Evolutionary conservation across 1,284 basidiomycete species (phyloP).

Genomic region (Apiotrichum sp.): DNA sequence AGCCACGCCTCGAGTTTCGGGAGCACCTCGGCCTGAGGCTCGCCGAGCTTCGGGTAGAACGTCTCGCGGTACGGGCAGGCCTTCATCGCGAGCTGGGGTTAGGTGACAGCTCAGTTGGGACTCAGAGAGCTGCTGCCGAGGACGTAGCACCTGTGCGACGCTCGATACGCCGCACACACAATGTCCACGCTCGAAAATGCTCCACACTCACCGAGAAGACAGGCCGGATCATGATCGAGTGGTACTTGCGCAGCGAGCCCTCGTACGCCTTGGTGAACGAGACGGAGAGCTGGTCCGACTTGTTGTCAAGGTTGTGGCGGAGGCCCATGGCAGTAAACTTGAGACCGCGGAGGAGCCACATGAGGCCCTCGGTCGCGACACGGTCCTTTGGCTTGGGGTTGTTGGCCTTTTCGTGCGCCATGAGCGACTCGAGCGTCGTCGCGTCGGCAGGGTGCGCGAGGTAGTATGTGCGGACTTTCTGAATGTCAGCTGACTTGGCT

Average conservation of each 20-base stretch:
- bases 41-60: conserved; percentile 84
- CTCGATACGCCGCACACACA: no score
- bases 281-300: conserved; percentile 61
- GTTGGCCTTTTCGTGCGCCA: conserved; percentile 70
- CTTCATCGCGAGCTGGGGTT: conserved; percentile 79
- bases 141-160: no score
- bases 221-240: conserved; percentile 80
- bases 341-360: conserved; percentile 88
- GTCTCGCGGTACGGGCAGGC: conserved; percentile 87
- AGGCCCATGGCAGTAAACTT: conserved; percentile 86
- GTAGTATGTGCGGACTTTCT: conserved; percentile 87
- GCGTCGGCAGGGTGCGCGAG: conserved; percentile 61
- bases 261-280: conserved; percentile 84
- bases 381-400: conserved; percentile 62
- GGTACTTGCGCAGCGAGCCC: conserved; percentile 72
- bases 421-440: conserved; percentile 74
- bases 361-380: conserved; percentile 75
- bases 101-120: background rate
- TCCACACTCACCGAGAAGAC: conserved; percentile 66
- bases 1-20: conserved; percentile 75
- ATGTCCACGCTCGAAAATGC: no score
- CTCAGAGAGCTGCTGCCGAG: no score
- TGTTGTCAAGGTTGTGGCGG: conserved; percentile 63
- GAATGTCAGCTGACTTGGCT: background rate
- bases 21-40: conserved; percentile 62